These are phyloP conservation scores for Nephromyces sp. DNA, from an alignment of 169 alveolate genomes.

Conservation along the genomic window DNA sequence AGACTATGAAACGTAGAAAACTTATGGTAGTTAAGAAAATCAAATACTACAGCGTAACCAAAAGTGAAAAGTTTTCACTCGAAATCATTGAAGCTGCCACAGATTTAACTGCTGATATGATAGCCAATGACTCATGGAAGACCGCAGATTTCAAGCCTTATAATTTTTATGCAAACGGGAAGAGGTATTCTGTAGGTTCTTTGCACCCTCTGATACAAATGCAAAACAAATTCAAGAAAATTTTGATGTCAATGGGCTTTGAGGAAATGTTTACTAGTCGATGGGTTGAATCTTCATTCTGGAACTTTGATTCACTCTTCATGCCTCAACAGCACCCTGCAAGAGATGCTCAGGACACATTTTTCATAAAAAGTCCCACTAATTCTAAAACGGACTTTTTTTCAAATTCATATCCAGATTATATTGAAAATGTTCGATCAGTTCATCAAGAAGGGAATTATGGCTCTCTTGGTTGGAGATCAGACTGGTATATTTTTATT, in stretches of 20 bases:
- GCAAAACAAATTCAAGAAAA: constrained; percentile 66
- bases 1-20: constrained; percentile 37
- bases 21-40: constrained; percentile 12
- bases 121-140: constrained; percentile 68
- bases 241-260: constrained; percentile 77
- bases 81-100: constrained; percentile 56
- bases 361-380: constrained; percentile 83
- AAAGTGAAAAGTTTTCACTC: constrained; percentile 53
- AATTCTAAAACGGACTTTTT: constrained; percentile 27
- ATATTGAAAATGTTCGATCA: constrained; percentile 78
- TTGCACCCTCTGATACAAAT: constrained; percentile 81
- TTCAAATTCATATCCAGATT: constrained; percentile 51
- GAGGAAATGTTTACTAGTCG: constrained; percentile 94
- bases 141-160: constrained; percentile 39
- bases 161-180: constrained; percentile 71
- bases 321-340: constrained; percentile 99
- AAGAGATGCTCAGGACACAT: constrained; percentile 98
- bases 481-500: constrained; percentile 75
- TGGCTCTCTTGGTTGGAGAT: constrained; percentile 95
- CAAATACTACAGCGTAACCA: constrained; percentile 46
- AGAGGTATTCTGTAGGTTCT: constrained; percentile 62
- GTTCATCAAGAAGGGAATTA: constrained; percentile 87
- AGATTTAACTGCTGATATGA: constrained; percentile 70
- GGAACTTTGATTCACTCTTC: constrained; percentile 98
- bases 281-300: constrained; percentile 94